These are phyloP conservation scores for Lignosus rhinocerotis DNA, from an alignment of 1,284 basidiomycete species.

Conservation along the genomic window DNA sequence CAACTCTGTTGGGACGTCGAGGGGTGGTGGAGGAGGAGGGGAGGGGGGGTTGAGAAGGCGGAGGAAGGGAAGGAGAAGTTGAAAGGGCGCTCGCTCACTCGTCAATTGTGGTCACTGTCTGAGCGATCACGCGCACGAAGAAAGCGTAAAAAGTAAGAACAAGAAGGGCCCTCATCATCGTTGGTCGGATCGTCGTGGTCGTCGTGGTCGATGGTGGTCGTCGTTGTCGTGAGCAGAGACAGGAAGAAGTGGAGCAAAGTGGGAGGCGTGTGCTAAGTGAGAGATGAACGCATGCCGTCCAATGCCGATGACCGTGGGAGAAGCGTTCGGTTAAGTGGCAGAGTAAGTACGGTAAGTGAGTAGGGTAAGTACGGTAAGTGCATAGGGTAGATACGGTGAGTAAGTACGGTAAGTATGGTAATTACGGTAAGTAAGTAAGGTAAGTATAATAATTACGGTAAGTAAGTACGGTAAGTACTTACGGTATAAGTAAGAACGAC, in stretches of 20 bases:
- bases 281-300: constrained; percentile 26
- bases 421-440: too few species aligned
- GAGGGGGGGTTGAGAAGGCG: not conserved
- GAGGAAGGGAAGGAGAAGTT: not conserved
- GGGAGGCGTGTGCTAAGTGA: not conserved
- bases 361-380: too few species aligned
- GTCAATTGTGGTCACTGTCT: constrained; percentile 48
- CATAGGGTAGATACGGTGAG: too few species aligned
- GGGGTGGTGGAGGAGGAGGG: too few species aligned
- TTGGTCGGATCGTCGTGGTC: not conserved
- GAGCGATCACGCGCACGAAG: constrained; percentile 41
- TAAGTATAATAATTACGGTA: too few species aligned
- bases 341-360: too few species aligned
- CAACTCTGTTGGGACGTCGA: constrained; percentile 39
- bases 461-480: too few species aligned
- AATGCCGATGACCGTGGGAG: constrained; percentile 8
- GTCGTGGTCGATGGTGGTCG: not conserved
- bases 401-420: too few species aligned
- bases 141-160: constrained; percentile 33
- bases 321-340: not conserved
- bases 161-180: not conserved
- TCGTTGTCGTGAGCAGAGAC: not conserved
- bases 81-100: constrained; percentile 36
- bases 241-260: too few species aligned
- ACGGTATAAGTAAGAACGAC: too few species aligned